phyloP scores from a whole-genome alignment of 106 monocot genomes.

The Alisma plantagoaquatica region DNA sequence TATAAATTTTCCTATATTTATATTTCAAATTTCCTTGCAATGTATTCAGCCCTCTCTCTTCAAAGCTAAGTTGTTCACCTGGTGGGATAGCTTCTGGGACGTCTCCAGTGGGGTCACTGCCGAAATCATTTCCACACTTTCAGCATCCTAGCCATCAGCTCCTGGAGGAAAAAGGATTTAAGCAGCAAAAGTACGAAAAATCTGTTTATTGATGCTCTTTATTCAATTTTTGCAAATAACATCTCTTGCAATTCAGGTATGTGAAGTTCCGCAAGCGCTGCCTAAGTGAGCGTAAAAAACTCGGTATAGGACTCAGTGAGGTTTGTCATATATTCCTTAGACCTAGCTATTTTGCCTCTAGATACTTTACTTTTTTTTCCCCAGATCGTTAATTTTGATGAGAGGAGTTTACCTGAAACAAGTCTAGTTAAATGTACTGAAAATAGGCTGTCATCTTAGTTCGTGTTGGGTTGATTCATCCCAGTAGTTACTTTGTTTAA shows the following conservation, averaged over 20 bases:
- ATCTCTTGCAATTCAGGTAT: slow-evolving; percentile 38
- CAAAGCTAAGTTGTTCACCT: slow-evolving; percentile 63
- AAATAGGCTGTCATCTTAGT: too few relatives aligned
- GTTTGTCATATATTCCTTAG: slow-evolving; percentile 7
- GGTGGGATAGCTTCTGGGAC: slow-evolving; percentile 53
- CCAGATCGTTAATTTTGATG: too few relatives aligned
- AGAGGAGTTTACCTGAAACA: too few relatives aligned
- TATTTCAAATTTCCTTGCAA: not conserved
- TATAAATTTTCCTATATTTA: not conserved
- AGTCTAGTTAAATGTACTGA: too few relatives aligned
- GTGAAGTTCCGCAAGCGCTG: slow-evolving; percentile 83
- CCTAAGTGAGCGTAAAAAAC: slow-evolving; percentile 70
- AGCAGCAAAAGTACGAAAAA: slow-evolving; percentile 70
- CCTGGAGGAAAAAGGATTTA: slow-evolving; percentile 87
- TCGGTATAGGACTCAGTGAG: slow-evolving; percentile 90
- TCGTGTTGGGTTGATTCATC: too few relatives aligned
- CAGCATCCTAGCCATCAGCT: slow-evolving; percentile 94
- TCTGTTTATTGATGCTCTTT: not conserved
- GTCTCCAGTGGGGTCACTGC: slow-evolving; percentile 74
- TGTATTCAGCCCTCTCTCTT: slow-evolving; percentile 34
- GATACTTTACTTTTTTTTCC: too few relatives aligned
- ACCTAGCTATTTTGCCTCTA: too few relatives aligned
- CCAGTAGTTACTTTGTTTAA: too few relatives aligned
- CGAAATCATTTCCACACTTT: slow-evolving; percentile 75
- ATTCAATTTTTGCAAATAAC: not conserved